Base-by-base conservation (phyloP, 2,329 filamentous ascomycete species). In the Lojkania enalia region DNA sequence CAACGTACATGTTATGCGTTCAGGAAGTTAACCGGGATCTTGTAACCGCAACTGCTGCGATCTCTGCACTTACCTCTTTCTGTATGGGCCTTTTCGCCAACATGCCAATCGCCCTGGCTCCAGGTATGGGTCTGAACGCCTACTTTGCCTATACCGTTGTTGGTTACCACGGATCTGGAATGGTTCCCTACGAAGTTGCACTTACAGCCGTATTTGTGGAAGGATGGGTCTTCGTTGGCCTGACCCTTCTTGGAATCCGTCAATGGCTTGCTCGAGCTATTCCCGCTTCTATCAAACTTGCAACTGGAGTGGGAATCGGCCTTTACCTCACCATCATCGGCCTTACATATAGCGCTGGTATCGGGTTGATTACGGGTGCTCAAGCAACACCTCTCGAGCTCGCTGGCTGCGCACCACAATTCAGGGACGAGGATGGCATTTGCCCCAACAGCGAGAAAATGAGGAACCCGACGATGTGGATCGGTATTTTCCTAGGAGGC, bases 181-280 rank as follows among this genome's bases (percentile, higher is more conserved):
- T 79, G 25, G 84, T 95, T 6, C 83, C 88, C 1, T 95, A 88
- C 64, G 69, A 80, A 41, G 78, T 91, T 31, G 90, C 90, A 23
- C 73, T 95, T 27, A 94, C 89, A 3, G 89, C 90, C 42, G 90
- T 94, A 54, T 95, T 95, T 64, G 85, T 94, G 12, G 90, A 95
- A 69, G 90, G 90, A 27, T 88, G 87, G 67, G 84, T 95, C 50
- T 95, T 95, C 71, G 82, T 95, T 39, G 87, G 75, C 2, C 78
- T 95, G 30, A 90, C 90, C 1, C 68, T 87, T 7, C 82, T 85
- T 1, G 85, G 85, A 15, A 82, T 88, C 77, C 81, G 85, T 5
- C 85, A 88, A 63, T 88, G 85, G 85, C 77, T 88, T 23, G 46
- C 42, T 39, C 46, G 88, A 54, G 85, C 87, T 32, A 90, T 95